Conservation (phyloP, 208 protist species). For the Trypanosoma scelopori region DNA sequence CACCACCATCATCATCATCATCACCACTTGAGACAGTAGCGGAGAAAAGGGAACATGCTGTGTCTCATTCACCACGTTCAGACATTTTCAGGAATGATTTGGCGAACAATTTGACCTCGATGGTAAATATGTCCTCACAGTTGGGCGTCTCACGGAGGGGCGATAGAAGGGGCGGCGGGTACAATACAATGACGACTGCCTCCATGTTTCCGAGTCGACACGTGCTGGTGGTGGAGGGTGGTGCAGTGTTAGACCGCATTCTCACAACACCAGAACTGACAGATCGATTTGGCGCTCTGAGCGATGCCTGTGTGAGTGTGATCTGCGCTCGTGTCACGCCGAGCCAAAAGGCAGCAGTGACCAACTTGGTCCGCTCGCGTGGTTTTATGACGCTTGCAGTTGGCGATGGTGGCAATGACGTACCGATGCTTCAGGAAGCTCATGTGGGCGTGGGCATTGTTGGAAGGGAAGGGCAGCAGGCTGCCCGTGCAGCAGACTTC, state of each 20-base stretch:
- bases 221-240: conserved; percentile 67
- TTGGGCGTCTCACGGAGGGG: too few relatives aligned
- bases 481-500: conserved; percentile 94
- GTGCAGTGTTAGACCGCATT: conserved; percentile 67
- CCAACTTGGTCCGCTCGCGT: conserved; percentile 61
- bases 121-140: too few relatives aligned
- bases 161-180: neutral
- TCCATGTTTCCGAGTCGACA: neutral
- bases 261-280: conserved; percentile 40
- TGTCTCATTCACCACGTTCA: neutral
- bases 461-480: conserved; percentile 93
- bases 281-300: conserved; percentile 54
- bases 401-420: conserved; percentile 96
- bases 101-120: neutral
- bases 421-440: conserved; percentile 95
- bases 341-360: conserved; percentile 91
- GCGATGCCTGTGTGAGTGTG: conserved; percentile 74
- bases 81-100: neutral
- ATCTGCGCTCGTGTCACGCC: conserved; percentile 95
- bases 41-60: neutral
- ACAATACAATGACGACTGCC: conserved; percentile 1
- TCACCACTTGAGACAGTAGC: too few relatives aligned
- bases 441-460: conserved; percentile 92
- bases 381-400: conserved; percentile 89
- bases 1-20: too few relatives aligned